Conservation (phyloP, 1,284 basidiomycete genomes). For the Trametes hirsuta region DNA sequence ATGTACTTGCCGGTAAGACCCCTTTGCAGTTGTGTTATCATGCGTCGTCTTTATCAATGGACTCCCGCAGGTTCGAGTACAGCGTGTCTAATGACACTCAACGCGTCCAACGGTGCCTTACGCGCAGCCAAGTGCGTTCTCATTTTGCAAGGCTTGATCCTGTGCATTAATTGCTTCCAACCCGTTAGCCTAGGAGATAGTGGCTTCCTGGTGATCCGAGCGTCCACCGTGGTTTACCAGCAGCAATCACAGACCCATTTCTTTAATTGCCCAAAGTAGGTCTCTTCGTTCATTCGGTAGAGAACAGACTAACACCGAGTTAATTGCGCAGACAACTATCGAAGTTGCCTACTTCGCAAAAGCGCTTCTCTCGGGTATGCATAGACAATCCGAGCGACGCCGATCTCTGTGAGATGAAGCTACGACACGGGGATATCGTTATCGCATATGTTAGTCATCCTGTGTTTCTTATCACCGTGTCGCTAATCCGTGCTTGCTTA, state of each 20-base stretch:
- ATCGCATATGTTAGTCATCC: constrained; percentile 63
- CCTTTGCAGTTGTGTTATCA: background rate
- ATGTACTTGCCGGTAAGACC: constrained; percentile 72
- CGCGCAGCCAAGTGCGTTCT: constrained; percentile 76
- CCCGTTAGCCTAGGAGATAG: constrained; percentile 80
- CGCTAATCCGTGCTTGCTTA: constrained; percentile 34
- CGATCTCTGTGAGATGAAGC: constrained; percentile 61
- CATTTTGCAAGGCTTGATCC: background rate
- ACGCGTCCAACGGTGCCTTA: constrained; percentile 74
- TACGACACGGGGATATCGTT: constrained; percentile 76
- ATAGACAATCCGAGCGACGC: constrained; percentile 71
- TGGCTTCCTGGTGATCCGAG: constrained; percentile 79
- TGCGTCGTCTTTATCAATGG: background rate
- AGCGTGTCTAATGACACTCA: constrained; percentile 79
- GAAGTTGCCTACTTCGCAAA: constrained; percentile 56
- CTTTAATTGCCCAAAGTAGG: constrained; percentile 81
- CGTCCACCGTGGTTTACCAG: constrained; percentile 63
- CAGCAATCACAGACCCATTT: constrained; percentile 76
- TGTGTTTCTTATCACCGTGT: background rate
- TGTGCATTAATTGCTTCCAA: background rate
- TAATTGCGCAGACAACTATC: constrained; percentile 59
- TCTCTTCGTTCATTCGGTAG: background rate
- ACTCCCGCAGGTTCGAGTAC: constrained; percentile 76
- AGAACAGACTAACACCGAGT: background rate
- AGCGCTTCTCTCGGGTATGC: constrained; percentile 48